phyloP scores from a whole-genome alignment of 2,329 filamentous ascomycete genomes.

The Calonectria hongkongensis region DNA sequence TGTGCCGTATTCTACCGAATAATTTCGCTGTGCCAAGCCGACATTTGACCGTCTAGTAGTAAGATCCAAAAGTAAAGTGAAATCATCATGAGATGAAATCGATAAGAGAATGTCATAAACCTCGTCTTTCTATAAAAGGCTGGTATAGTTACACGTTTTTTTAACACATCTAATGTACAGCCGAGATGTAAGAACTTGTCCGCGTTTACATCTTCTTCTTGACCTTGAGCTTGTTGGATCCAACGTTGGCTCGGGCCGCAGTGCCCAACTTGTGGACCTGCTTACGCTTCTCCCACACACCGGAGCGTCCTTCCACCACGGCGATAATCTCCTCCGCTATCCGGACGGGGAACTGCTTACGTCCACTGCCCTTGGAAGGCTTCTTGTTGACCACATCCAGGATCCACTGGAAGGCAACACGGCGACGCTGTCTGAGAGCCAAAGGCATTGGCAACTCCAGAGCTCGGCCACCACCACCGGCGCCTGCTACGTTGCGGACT shows the following conservation, averaged over 20 bases:
- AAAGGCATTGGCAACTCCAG: slow-evolving; percentile 90
- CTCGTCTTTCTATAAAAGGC: slow-evolving; percentile 51
- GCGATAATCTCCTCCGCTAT: slow-evolving; percentile 91
- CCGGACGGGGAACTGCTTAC: slow-evolving; percentile 82
- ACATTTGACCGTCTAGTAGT: neutral
- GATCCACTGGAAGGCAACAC: slow-evolving; percentile 91
- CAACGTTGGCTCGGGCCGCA: slow-evolving; percentile 83
- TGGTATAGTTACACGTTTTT: slow-evolving; percentile 57
- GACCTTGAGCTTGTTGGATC: slow-evolving; percentile 60
- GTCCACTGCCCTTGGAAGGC: slow-evolving; percentile 81
- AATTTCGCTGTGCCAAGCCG: neutral
- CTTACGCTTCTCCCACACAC: slow-evolving; percentile 88
- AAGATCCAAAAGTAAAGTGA: neutral
- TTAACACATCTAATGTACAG: slow-evolving; percentile 57
- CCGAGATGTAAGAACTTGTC: slow-evolving; percentile 32
- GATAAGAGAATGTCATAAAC: slow-evolving; percentile 32
- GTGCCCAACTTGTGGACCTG: slow-evolving; percentile 88
- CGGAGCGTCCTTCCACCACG: slow-evolving; percentile 89
- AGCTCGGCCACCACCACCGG: slow-evolving; percentile 89
- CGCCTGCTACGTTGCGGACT: slow-evolving; percentile 83
- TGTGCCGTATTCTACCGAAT: slow-evolving; percentile 29
- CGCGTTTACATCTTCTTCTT: slow-evolving; percentile 60
- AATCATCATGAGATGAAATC: neutral
- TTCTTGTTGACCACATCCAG: slow-evolving; percentile 88
- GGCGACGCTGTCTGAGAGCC: slow-evolving; percentile 82